Evolutionary conservation across 805 yeast genomes (phyloP).

Genomic region (Zygotorulaspora chibaensis): DNA sequence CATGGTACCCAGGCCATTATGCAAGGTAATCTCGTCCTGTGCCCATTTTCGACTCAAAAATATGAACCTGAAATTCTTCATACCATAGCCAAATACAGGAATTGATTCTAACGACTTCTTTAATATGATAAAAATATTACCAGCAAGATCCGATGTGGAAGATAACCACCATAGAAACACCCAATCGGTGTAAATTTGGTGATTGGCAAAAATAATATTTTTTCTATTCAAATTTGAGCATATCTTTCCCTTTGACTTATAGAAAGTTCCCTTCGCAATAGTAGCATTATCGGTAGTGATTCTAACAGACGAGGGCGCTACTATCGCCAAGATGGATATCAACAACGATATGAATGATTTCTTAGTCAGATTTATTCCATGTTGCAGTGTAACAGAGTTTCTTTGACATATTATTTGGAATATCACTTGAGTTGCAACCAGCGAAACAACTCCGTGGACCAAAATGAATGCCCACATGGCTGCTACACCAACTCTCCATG

Average conservation of each 20-base stretch:
- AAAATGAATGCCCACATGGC: slow-evolving; percentile 24
- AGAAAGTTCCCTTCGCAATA: slow-evolving; percentile 36
- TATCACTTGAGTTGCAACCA: slow-evolving; percentile 45
- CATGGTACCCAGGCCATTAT: slow-evolving; percentile 50
- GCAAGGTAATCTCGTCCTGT: slow-evolving; percentile 51
- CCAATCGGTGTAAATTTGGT: slow-evolving; percentile 94
- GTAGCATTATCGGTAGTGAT: slow-evolving; percentile 45
- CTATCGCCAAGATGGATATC: slow-evolving; percentile 45
- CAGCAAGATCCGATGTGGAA: slow-evolving; percentile 60
- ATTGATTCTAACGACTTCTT: slow-evolving; percentile 65
- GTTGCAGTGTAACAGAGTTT: slow-evolving; percentile 38
- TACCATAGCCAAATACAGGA: slow-evolving; percentile 81
- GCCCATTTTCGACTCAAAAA: slow-evolving; percentile 84
- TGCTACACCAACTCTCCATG: slow-evolving; percentile 14
- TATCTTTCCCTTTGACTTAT: slow-evolving; percentile 21
- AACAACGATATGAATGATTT: slow-evolving; percentile 52
- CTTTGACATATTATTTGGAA: slow-evolving; percentile 24
- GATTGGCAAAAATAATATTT: slow-evolving; percentile 73
- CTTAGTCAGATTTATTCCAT: slow-evolving; percentile 51
- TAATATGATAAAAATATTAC: slow-evolving; percentile 66
- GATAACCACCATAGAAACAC: slow-evolving; percentile 79
- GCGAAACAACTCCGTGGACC: slow-evolving; percentile 40
- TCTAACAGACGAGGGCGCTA: slow-evolving; percentile 50
- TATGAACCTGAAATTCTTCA: slow-evolving; percentile 70
- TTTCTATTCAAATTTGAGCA: slow-evolving; percentile 42